phyloP scores from a whole-genome alignment of 768 basidiomycete genomes.

The Trichaptum fuscoviolaceum region DNA sequence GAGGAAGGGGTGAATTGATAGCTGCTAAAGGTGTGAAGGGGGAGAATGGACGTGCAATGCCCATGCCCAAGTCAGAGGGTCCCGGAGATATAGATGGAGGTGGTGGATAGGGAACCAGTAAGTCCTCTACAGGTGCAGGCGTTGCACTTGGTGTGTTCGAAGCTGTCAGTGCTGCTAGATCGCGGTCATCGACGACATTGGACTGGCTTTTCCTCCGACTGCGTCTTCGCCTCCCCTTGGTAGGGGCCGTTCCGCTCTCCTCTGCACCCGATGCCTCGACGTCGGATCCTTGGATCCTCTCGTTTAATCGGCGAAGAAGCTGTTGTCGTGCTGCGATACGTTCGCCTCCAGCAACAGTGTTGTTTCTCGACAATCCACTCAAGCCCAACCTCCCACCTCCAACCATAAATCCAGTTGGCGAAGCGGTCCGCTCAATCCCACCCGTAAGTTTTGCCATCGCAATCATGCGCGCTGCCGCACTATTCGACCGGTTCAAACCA shows the following conservation, averaged over 20 bases:
- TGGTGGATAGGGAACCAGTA: constrained; percentile 26
- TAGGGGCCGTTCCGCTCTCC: constrained; percentile 26
- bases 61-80: neutral
- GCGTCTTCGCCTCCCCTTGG: constrained; percentile 14
- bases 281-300: constrained; percentile 42
- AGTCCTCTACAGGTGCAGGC: neutral
- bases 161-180: constrained; percentile 19
- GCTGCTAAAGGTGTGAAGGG: neutral
- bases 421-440: constrained; percentile 50
- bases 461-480: constrained; percentile 70
- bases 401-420: constrained; percentile 37
- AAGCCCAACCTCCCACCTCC: constrained; percentile 30
- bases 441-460: constrained; percentile 87
- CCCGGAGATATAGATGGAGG: constrained; percentile 5
- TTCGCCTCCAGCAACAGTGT: constrained; percentile 80
- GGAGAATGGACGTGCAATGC: neutral
- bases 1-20: neutral
- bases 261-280: constrained; percentile 59
- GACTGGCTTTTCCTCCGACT: constrained; percentile 14
- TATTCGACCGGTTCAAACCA: constrained; percentile 85
- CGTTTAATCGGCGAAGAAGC: constrained; percentile 59
- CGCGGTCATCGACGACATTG: constrained; percentile 27
- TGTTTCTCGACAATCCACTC: constrained; percentile 43
- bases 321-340: constrained; percentile 66
- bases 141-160: constrained; percentile 16